Percentiles rank a stretch among this genome's conserved stretches.
Conservation (phyloP, 192 early-diverging fungal genomes). For the Jimgerdemannia lactiflua region DNA sequence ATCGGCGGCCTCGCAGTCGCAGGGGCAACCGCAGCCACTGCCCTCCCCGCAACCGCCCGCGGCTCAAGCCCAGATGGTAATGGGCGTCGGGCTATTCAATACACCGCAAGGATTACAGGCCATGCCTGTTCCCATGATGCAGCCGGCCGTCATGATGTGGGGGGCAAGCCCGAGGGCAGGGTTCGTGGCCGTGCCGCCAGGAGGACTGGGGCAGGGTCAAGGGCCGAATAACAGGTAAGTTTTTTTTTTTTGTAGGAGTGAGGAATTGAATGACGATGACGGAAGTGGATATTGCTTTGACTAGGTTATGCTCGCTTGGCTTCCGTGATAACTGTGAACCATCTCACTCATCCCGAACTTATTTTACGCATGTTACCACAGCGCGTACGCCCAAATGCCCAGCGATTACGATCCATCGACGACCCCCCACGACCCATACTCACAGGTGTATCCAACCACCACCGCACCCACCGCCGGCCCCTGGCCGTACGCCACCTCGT, state of each 20-base stretch:
- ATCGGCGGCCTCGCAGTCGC: not conserved
- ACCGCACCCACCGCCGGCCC: not conserved
- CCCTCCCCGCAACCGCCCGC: not conserved
- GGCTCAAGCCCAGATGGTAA: slow-evolving; percentile 6
- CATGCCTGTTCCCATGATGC: slow-evolving; percentile 6
- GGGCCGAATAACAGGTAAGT: no score
- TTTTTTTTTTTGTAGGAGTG: no score
- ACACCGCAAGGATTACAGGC: slow-evolving; percentile 11
- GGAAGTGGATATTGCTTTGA: no score
- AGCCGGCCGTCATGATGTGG: no score
- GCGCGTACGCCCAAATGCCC: not conserved
- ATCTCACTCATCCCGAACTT: no score
- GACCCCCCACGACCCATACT: not conserved
- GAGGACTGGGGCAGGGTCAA: no score
- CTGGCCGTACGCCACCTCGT: not conserved
- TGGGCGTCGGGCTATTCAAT: slow-evolving; percentile 8
- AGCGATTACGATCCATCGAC: not conserved
- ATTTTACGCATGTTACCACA: no score
- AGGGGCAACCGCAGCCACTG: not conserved
- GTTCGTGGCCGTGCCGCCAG: no score
- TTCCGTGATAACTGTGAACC: no score
- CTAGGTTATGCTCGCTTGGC: no score
- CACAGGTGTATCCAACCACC: not conserved
- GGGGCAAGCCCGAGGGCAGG: no score
- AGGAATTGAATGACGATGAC: no score